phyloP scores from a whole-genome alignment of 225 moss, liverwort and hornwort genomes.

The Marchantia polymorpha region DNA sequence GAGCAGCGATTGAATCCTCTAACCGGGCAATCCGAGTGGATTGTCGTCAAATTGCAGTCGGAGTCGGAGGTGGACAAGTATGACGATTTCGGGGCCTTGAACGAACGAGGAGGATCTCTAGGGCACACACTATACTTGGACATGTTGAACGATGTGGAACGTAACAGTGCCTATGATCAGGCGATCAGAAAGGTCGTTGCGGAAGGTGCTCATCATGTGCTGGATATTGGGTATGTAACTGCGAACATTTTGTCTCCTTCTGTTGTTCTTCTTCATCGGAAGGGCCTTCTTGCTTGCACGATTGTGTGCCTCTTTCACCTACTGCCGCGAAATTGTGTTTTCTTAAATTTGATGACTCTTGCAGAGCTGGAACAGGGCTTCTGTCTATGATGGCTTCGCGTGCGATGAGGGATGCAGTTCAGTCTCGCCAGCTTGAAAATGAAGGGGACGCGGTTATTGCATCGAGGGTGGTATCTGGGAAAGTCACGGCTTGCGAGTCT shows the following conservation, averaged over 20 bases:
- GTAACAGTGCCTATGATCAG: slow-evolving; percentile 62
- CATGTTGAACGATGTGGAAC: slow-evolving; percentile 75
- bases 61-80: slow-evolving; percentile 16
- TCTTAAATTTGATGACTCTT: neutral
- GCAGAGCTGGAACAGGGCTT: slow-evolving; percentile 82
- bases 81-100: slow-evolving; percentile 10
- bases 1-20: slow-evolving; percentile 76
- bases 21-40: slow-evolving; percentile 78
- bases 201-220: slow-evolving; percentile 59
- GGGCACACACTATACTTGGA: slow-evolving; percentile 81
- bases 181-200: slow-evolving; percentile 81
- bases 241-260: neutral
- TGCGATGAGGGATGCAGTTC: slow-evolving; percentile 39
- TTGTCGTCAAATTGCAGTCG: slow-evolving; percentile 45
- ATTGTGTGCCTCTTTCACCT: neutral
- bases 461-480: neutral
- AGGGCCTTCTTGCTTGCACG: too few relatives aligned
- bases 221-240: slow-evolving; percentile 67
- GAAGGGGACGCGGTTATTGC: slow-evolving; percentile 1
- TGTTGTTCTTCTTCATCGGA: too few relatives aligned
- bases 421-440: neutral
- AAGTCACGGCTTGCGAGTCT: slow-evolving; percentile 80
- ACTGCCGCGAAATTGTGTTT: too few relatives aligned
- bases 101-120: slow-evolving; percentile 39
- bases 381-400: slow-evolving; percentile 92